Conservation (phyloP, 352 stramenopile species). For the Peronospora destructor region DNA sequence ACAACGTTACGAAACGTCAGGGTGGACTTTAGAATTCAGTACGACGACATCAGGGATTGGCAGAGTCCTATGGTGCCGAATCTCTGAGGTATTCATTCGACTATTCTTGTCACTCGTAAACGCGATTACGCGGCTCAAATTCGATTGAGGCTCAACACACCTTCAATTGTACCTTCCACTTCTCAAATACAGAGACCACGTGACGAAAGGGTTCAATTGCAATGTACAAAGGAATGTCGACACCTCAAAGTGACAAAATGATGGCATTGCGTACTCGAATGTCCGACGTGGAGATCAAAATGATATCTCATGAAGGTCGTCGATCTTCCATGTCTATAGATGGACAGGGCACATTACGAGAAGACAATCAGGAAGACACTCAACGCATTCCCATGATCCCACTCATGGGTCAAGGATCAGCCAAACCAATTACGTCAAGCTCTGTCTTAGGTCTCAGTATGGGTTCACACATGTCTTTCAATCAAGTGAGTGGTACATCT, state of each 20-base stretch:
- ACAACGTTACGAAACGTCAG: too few relatives aligned
- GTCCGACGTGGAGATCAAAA: constrained; percentile 28
- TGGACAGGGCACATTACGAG: constrained; percentile 23
- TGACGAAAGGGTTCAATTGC: neutral
- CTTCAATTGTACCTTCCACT: too few relatives aligned
- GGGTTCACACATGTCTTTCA: constrained; percentile 24
- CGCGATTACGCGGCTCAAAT: neutral
- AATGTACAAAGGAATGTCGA: constrained; percentile 36
- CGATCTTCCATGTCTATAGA: constrained; percentile 13
- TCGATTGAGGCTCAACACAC: too few relatives aligned
- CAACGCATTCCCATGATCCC: constrained; percentile 31
- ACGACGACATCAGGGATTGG: neutral
- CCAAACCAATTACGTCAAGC: constrained; percentile 20
- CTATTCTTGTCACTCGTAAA: neutral
- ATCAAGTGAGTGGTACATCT: constrained; percentile 11
- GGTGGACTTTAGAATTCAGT: too few relatives aligned
- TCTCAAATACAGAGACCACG: neutral
- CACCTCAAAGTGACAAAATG: constrained; percentile 22
- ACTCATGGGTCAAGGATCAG: constrained; percentile 21
- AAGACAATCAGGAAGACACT: constrained; percentile 26
- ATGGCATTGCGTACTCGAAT: constrained; percentile 14
- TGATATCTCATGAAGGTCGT: constrained; percentile 10
- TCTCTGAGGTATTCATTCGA: neutral
- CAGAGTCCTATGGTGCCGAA: neutral
- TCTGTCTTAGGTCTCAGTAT: constrained; percentile 19